Base-by-base conservation (phyloP, 2,329 filamentous ascomycete genomes). In the Parastagonospora nodorum region DNA sequence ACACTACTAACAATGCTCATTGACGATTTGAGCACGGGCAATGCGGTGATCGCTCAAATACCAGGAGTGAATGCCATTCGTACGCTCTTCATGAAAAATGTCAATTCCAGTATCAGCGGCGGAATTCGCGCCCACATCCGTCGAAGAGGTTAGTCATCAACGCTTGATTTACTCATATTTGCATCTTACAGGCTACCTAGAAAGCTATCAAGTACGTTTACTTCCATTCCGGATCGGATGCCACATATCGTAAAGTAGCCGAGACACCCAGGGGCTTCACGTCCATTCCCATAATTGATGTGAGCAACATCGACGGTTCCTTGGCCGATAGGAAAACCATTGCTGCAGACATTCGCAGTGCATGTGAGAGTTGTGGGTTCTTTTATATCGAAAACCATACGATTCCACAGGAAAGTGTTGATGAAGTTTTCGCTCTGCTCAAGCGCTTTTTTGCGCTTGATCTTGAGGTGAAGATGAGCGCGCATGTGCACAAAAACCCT, bases 191-290 rank as follows among this genome's bases (percentile, higher is more conserved):
- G 2, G 5, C 4, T 15, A 5, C 4, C 14, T 2, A 24, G 16
- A 15, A 42, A 19, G 10, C 28, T 27, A 24, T 10, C 29, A 32
- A 32, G 15, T 42, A 42, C 15, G 40, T 42, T 4, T 42, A 33
- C 40, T 42, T 42, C 29, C 40, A 42, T 12, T 42, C 40, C n/a
- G 40, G 40, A 12, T 42, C 40, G 12, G 40, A 42, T 24, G 28
- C 40, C 28, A 42, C 40, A 31, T 42, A 42, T 32, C 40, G 40
- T 8, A 32, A 42, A 33, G 40, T 42, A 11, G 28, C 40, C 14
- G n/a, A 33, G 6, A 42, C 28, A 31, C 40, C 40, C 28, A 42
- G 28, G 9, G 40, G 40, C 40, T 42, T 42, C 40, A 42, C 40
- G 10, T 42, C 40, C 29, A 42, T 42, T 19, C 40, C 40, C 1